phyloP scores from a whole-genome alignment of 352 stramenopile genomes.

The Globisporangium lucens region DNA sequence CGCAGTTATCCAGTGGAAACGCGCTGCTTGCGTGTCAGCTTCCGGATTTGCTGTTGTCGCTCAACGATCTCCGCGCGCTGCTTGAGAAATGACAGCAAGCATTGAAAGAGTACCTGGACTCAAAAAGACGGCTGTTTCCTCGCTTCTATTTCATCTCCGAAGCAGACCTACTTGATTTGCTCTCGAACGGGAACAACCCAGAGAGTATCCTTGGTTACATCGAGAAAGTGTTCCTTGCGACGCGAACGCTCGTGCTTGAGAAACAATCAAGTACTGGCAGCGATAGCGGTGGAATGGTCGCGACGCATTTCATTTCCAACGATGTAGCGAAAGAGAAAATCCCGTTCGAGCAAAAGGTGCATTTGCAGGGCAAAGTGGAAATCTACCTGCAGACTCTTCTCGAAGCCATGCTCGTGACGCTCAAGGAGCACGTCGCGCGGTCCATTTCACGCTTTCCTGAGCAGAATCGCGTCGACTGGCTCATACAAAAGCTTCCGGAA shows the following conservation, averaged over 20 bases:
- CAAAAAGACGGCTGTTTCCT: conserved; percentile 90
- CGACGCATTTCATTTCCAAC: conserved; percentile 90
- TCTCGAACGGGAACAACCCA: conserved; percentile 90
- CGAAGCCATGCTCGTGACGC: conserved; percentile 87
- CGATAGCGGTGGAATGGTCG: conserved; percentile 38
- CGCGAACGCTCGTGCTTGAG: conserved; percentile 60
- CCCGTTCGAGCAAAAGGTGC: conserved; percentile 85
- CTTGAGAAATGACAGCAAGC: conserved; percentile 93
- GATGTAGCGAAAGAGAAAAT: conserved; percentile 88
- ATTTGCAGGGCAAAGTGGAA: conserved; percentile 94
- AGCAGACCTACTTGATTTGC: conserved; percentile 91
- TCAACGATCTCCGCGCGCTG: conserved; percentile 72
- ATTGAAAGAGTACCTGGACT: conserved; percentile 94
- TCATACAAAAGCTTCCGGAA: conserved; percentile 72
- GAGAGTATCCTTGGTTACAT: conserved; percentile 89
- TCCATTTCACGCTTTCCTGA: conserved; percentile 87
- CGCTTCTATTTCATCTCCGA: conserved; percentile 96
- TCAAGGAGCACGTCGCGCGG: conserved; percentile 86
- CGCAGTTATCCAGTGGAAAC: conserved; percentile 62
- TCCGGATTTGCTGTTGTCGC: conserved; percentile 62
- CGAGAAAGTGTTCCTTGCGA: conserved; percentile 86
- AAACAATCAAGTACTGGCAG: conserved; percentile 16
- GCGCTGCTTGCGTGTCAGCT: conserved; percentile 78
- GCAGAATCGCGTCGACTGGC: conserved; percentile 92
- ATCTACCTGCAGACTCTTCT: conserved; percentile 93